Percentiles rank a stretch among this genome's conserved stretches.
Evolutionary conservation across 805 yeast species (phyloP).

Genomic region (Saturnispora silvae): DNA sequence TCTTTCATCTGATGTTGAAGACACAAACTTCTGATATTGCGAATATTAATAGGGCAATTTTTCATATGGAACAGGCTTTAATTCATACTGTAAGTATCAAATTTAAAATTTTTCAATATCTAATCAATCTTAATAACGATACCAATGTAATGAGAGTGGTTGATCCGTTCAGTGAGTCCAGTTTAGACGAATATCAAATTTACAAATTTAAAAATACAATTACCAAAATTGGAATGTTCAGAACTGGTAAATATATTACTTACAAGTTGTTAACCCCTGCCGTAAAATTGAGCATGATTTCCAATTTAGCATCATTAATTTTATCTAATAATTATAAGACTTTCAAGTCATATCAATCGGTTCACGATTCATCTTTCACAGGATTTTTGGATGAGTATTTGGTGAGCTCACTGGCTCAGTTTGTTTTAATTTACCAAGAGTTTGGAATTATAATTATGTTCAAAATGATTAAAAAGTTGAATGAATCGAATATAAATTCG

Average conservation of each 20-base stretch:
- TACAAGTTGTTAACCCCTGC: slow-evolving; percentile 20
- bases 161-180: neutral
- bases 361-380: slow-evolving; percentile 11
- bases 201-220: slow-evolving; percentile 18
- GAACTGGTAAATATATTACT: slow-evolving; percentile 18
- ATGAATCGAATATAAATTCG: slow-evolving; percentile 15
- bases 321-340: slow-evolving; percentile 15
- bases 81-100: slow-evolving; percentile 27
- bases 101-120: slow-evolving; percentile 19
- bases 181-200: slow-evolving; percentile 8
- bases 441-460: slow-evolving; percentile 33
- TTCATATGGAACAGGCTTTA: slow-evolving; percentile 21
- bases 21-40: slow-evolving; percentile 12
- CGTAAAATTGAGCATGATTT: slow-evolving; percentile 15
- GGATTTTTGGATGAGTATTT: slow-evolving; percentile 10
- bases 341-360: slow-evolving; percentile 4
- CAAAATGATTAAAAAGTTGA: slow-evolving; percentile 15
- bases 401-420: slow-evolving; percentile 12
- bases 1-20: slow-evolving; percentile 10
- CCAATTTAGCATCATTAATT: slow-evolving; percentile 17
- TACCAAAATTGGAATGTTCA: slow-evolving; percentile 21
- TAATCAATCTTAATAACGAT: slow-evolving; percentile 15
- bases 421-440: slow-evolving; percentile 21
- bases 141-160: slow-evolving; percentile 11
- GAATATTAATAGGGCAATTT: slow-evolving; percentile 7